phyloP scores from a whole-genome alignment of 2,329 filamentous ascomycete genomes.

The Cladosporium austrohemisphaericum region DNA sequence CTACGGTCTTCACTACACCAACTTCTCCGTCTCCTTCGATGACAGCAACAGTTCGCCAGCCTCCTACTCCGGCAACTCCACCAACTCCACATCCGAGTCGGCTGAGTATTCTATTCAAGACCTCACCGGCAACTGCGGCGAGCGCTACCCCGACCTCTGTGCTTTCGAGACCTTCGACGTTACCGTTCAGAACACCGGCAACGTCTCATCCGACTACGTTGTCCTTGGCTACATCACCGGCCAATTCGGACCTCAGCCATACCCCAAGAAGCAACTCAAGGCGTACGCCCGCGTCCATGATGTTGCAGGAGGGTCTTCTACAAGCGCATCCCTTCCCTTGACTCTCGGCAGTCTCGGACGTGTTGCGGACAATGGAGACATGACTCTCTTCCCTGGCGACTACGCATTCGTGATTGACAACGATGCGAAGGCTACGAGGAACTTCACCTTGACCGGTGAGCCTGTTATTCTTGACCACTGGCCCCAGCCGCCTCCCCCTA shows the following conservation, averaged over 20 bases:
- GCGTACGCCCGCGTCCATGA: conserved; percentile 46
- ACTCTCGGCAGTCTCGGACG: conserved; percentile 50
- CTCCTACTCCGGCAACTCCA: conserved; percentile 20
- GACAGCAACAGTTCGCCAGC: conserved; percentile 4
- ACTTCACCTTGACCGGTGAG: conserved; percentile 48
- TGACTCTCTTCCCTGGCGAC: conserved; percentile 52
- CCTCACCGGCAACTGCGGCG: conserved; percentile 36
- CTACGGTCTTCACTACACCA: conserved; percentile 57
- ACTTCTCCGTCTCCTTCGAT: conserved; percentile 38
- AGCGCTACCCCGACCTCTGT: conserved; percentile 41
- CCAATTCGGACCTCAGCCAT: conserved; percentile 48
- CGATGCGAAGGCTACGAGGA: conserved; percentile 38
- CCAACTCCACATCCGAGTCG: conserved; percentile 7
- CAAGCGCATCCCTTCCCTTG: conserved; percentile 38
- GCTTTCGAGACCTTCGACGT: conserved; percentile 43
- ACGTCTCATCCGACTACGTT: conserved; percentile 50
- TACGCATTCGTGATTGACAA: conserved; percentile 49
- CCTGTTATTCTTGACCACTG: conserved; percentile 41
- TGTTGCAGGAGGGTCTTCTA: conserved; percentile 24
- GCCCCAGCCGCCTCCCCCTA: conserved; percentile 30
- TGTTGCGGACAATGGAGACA: conserved; percentile 49
- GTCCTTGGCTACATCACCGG: conserved; percentile 50
- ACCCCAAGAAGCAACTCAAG: conserved; percentile 52
- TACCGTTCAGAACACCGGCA: conserved; percentile 48
- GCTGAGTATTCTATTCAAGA: conserved; percentile 34